These are phyloP conservation scores for Haberlea rhodopensis DNA, from an alignment of 257 asterid species.

Conservation along the genomic window DNA sequence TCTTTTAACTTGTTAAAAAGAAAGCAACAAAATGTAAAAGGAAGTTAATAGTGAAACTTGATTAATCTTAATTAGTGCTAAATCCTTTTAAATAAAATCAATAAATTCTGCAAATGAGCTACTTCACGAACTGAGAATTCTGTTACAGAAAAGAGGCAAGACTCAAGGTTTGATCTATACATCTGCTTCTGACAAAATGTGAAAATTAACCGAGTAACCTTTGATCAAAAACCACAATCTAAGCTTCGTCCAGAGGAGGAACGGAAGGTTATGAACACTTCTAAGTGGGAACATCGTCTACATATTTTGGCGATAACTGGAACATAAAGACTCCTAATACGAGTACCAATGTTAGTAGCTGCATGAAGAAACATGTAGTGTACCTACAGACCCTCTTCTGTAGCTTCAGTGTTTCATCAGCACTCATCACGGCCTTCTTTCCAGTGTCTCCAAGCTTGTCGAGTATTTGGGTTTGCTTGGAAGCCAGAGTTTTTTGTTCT, in stretches of 20 bases:
- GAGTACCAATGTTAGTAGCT: conserved; percentile 42
- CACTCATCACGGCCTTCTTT: conserved; percentile 42
- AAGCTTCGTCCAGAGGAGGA: not conserved
- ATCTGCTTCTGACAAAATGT: not conserved
- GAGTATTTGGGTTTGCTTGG: conserved; percentile 13
- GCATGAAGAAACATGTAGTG: conserved; percentile 45
- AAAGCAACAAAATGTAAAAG: not conserved
- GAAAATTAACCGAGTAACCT: conserved; percentile 11
- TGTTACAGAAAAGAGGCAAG: not conserved
- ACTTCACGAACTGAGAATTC: conserved; percentile 19
- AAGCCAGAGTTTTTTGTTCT: conserved; percentile 46
- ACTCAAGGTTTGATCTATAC: not conserved
- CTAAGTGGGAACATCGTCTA: conserved; percentile 68
- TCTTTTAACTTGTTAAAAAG: too few species aligned
- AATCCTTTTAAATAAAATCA: not conserved
- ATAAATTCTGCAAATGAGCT: conserved; percentile 22
- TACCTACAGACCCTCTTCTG: conserved; percentile 51
- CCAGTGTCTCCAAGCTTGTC: conserved; percentile 26
- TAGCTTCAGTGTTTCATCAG: conserved; percentile 46
- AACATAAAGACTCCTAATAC: conserved; percentile 33
- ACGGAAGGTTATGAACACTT: not conserved
- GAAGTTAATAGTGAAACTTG: not conserved
- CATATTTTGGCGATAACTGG: conserved; percentile 37
- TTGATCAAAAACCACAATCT: conserved; percentile 11
- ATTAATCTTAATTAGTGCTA: not conserved